Percentiles rank a stretch among this genome's conserved stretches.
These are phyloP conservation scores for Arxiozyma heterogenica DNA, from an alignment of 1,139 yeast genomes.

Conservation along the genomic window DNA sequence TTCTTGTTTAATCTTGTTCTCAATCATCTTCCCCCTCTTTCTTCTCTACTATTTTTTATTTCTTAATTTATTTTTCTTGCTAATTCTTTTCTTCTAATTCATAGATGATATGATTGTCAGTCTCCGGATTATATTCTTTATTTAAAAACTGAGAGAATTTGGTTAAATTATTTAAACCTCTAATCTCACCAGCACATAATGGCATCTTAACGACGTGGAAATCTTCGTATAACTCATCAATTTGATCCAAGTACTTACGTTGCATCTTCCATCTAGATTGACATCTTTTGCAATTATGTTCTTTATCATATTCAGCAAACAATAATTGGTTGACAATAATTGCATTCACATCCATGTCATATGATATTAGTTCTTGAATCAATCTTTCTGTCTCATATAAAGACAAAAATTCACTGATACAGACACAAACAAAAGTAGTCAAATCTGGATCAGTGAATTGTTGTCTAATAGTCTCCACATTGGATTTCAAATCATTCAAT, in stretches of 20 bases:
- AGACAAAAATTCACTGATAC: constrained; percentile 92
- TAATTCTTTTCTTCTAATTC: constrained; percentile 48
- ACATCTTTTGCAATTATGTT: constrained; percentile 77
- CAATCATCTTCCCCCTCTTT: neutral
- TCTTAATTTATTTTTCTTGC: too few species aligned
- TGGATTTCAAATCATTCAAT: constrained; percentile 71
- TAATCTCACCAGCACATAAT: constrained; percentile 81
- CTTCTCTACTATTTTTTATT: too few species aligned
- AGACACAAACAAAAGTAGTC: constrained; percentile 93
- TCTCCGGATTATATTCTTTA: constrained; percentile 61
- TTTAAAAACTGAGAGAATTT: constrained; percentile 63
- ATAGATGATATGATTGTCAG: constrained; percentile 50
- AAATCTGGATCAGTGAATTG: constrained; percentile 94
- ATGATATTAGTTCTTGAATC: constrained; percentile 90
- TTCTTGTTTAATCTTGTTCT: too few species aligned
- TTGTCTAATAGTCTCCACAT: constrained; percentile 79
- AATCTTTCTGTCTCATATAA: constrained; percentile 94
- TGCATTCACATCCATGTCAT: constrained; percentile 92
- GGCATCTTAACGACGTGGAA: constrained; percentile 95
- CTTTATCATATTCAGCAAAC: constrained; percentile 59
- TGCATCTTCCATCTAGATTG: constrained; percentile 93
- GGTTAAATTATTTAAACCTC: constrained; percentile 80
- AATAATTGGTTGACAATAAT: constrained; percentile 90
- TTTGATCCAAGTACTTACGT: constrained; percentile 85
- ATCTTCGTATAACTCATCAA: constrained; percentile 88